A percentile compares a stretch with the other conserved stretches of the same genome.
phyloP scores from a whole-genome alignment of 2,329 filamentous ascomycete genomes.

The Trichoderma brevicompactum region DNA sequence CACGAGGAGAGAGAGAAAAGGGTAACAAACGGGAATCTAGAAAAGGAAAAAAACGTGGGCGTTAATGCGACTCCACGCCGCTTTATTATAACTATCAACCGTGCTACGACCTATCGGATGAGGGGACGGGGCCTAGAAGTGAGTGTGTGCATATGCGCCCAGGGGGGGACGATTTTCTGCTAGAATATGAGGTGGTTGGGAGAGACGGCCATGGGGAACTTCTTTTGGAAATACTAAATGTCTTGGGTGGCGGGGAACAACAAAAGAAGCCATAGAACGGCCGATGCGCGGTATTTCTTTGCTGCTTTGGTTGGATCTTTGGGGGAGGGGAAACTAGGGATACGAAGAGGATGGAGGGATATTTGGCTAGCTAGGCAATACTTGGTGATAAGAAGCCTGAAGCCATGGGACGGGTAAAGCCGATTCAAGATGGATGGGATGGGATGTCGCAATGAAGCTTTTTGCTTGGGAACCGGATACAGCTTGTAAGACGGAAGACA shows the following conservation, averaged over 20 bases:
- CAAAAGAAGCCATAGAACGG: not conserved
- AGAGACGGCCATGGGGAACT: not conserved
- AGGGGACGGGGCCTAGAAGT: not conserved
- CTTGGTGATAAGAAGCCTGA: slow-evolving; percentile 1
- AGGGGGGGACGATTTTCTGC: not conserved
- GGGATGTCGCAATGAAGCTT: not conserved
- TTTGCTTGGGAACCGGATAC: not conserved
- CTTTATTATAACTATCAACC: slow-evolving; percentile 5
- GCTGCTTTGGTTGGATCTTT: too few relatives aligned
- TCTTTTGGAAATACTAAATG: not conserved
- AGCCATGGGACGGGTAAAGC: not conserved
- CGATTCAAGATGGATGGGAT: not conserved
- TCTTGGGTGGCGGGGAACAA: not conserved
- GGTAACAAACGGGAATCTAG: not conserved
- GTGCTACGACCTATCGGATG: not conserved
- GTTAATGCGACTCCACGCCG: slow-evolving; percentile 14
- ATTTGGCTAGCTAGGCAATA: not conserved
- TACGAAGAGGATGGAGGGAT: too few relatives aligned
- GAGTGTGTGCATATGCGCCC: not conserved
- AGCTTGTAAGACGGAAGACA: not conserved
- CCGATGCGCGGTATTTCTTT: not conserved
- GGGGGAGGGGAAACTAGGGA: too few relatives aligned
- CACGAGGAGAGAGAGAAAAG: not conserved
- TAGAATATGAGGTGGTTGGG: slow-evolving; percentile 29
- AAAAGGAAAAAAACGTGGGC: slow-evolving; percentile 13